Evolutionary conservation across 1,284 basidiomycete genomes (phyloP), one percentile per base, ranked within the genome.

Genomic region (Dichomitus squalens): DNA sequence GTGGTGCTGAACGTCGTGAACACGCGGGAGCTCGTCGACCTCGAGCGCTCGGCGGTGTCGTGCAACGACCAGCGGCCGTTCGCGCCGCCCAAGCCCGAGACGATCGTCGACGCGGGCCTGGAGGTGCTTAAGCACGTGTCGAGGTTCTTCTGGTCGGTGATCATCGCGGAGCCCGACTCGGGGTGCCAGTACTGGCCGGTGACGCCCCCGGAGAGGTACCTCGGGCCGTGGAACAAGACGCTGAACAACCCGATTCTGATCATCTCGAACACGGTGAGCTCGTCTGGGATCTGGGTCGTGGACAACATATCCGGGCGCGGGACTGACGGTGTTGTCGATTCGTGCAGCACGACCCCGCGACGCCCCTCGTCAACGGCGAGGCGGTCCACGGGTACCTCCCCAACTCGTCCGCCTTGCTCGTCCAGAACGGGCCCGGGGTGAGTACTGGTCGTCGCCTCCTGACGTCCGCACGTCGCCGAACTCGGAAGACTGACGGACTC

Each of bases 401-500:
- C 8, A 54, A 65, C 20, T 68, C 67, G 9, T 66, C 68, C 3
- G 57, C 63, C 12, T 49, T 70, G 7, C 54, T 71, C 2, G 46
- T 73, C 4, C 67, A 69, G 34, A 59, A 71, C 40, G 57, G 66
- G 3, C 67, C 70, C 6, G 70, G 70, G 16, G 71, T 72, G 49
- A 39, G 66, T 65, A 18, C n/a, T 18, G 6, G 14, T 7, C 31
- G 12, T 33, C 31, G n/a, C 31, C 6, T 33, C 31, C 31, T 7
- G 6, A 12, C 14, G 3, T 4, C 25, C 25, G 6, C 6, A 27
- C 6, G 23, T 27, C 27, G 14, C 14, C 1, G 4, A 27, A 16
- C 0, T 2, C 4, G 8, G n/a, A n/a, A 56, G 9, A 7, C 18
- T 16, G 11, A 39, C 31, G 12, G 12, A 11, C 18, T 8, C 12